Conservation (phyloP, 768 basidiomycete genomes). For the Rhizopogon sp. region DNA sequence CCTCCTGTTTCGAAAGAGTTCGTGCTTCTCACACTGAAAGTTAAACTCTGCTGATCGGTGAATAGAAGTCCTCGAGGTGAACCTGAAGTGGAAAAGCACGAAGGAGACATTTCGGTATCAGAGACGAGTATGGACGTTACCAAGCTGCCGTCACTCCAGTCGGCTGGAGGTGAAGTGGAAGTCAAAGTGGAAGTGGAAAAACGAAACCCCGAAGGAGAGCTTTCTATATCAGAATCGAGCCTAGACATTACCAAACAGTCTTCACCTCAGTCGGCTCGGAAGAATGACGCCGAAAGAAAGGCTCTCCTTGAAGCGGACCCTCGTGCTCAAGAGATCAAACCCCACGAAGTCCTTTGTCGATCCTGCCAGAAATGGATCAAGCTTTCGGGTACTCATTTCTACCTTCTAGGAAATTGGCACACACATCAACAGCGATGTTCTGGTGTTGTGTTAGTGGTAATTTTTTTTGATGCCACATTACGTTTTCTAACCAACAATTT, state of each 20-base stretch:
- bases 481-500: background rate
- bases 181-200: background rate
- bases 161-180: background rate
- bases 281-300: constrained; percentile 39
- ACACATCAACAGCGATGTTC: constrained; percentile 45
- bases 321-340: constrained; percentile 42
- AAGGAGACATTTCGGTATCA: background rate
- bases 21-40: constrained; percentile 3
- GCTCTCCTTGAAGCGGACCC: constrained; percentile 50
- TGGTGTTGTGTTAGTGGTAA: constrained; percentile 30
- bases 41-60: background rate
- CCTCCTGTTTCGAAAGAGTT: constrained; percentile 20
- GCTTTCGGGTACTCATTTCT: constrained; percentile 35
- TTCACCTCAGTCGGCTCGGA: constrained; percentile 15
- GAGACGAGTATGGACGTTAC: background rate
- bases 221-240: background rate
- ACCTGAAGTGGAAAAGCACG: background rate
- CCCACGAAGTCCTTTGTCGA: constrained; percentile 51
- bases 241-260: background rate
- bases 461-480: background rate
- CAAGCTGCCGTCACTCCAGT: constrained; percentile 6
- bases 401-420: constrained; percentile 49
- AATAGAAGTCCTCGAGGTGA: background rate
- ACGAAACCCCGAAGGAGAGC: background rate
- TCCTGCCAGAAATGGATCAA: constrained; percentile 62